These are phyloP conservation scores for Agarophyton chilense DNA, from an alignment of 23 red algal species.

Conservation along the genomic window DNA sequence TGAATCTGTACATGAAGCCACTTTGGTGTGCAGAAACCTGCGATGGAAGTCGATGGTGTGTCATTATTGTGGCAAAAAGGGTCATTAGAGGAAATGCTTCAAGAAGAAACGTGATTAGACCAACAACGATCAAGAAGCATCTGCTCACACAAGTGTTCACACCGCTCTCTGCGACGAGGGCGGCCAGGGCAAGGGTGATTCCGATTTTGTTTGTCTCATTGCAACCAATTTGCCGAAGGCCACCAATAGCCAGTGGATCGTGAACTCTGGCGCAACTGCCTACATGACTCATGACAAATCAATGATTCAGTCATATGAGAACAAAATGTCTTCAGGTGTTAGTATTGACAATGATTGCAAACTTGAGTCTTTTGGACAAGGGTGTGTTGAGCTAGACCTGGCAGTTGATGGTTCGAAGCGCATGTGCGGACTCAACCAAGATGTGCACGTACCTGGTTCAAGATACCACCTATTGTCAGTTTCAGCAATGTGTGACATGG, in stretches of 20 bases:
- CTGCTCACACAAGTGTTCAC: neutral
- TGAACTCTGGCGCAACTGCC: neutral
- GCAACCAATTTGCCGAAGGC: neutral
- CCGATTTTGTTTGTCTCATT: slow-evolving; percentile 33
- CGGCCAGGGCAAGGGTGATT: neutral
- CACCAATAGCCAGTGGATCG: neutral
- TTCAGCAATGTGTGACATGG: no score
- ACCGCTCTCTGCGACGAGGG: neutral
- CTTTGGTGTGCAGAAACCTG: no score
- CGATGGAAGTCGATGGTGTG: neutral
- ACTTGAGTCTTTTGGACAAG: neutral
- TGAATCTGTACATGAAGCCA: neutral
- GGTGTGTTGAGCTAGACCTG: neutral
- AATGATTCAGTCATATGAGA: slow-evolving; percentile 1
- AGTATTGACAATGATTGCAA: slow-evolving; percentile 31
- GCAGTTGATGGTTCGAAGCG: neutral
- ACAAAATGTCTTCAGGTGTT: neutral
- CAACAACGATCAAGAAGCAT: neutral
- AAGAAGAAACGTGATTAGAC: slow-evolving; percentile 16
- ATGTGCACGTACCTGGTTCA: neutral
- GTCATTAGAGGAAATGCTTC: slow-evolving; percentile 14
- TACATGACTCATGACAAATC: neutral
- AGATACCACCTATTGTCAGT: neutral
- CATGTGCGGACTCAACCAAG: neutral
- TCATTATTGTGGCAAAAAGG: slow-evolving; percentile 24